Evolutionary conservation across 2,329 filamentous ascomycete genomes (phyloP).

Genomic region (Aspergillus floridensis): DNA sequence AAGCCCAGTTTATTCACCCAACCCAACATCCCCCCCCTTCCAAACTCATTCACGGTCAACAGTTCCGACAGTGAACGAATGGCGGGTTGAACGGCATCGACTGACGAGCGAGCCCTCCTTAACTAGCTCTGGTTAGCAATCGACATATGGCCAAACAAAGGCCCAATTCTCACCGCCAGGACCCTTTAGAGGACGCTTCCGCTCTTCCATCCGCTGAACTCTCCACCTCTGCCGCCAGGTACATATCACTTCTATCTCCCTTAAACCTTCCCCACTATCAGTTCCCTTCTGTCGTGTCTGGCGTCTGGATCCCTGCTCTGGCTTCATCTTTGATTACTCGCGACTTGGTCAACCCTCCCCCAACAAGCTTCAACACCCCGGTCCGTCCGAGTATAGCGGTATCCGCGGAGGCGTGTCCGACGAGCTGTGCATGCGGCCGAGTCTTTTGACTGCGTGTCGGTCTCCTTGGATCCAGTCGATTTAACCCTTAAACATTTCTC

Average conservation of each 20-base stretch:
- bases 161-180: conserved; percentile 44
- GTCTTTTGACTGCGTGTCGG: not conserved
- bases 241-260: conserved; percentile 27
- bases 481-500: not conserved
- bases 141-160: conserved; percentile 50
- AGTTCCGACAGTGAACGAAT: conserved; percentile 33
- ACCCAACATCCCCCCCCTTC: too few relatives aligned
- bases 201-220: conserved; percentile 31
- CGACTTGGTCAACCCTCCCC: not conserved
- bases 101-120: conserved; percentile 31
- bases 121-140: conserved; percentile 32
- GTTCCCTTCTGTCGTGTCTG: not conserved
- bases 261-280: conserved; percentile 6
- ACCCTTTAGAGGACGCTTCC: conserved; percentile 43
- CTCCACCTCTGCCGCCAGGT: conserved; percentile 36
- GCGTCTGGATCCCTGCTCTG: not conserved
- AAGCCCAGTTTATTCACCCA: conserved; percentile 18
- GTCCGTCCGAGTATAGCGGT: not conserved
- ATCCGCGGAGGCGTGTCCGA: not conserved
- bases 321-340: not conserved
- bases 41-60: conserved; percentile 11
- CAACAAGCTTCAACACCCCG: not conserved
- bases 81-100: conserved; percentile 42
- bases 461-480: not conserved
- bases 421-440: not conserved